These are phyloP conservation scores for Coemansia sp. DNA, from an alignment of 192 early-diverging fungal genomes.

Conservation along the genomic window DNA sequence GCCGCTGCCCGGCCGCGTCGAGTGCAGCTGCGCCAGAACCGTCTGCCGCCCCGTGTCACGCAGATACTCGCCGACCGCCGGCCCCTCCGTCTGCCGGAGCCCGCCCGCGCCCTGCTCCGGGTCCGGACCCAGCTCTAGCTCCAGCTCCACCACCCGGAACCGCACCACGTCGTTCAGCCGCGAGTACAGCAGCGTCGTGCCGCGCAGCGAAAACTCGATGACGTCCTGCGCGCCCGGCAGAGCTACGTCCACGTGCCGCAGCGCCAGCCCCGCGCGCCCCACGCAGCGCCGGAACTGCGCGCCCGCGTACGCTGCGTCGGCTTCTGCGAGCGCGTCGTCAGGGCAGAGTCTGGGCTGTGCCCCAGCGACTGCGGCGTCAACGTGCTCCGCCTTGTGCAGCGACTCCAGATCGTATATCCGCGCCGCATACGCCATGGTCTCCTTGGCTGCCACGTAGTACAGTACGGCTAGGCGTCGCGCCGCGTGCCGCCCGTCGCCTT, in stretches of 20 bases:
- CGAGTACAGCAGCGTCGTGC: conserved; percentile 47
- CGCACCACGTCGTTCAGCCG: conserved; percentile 50
- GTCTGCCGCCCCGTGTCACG: conserved; percentile 48
- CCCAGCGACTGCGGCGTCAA: conserved; percentile 10
- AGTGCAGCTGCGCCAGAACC: conserved; percentile 41
- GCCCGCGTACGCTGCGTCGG: conserved; percentile 37
- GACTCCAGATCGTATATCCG: conserved; percentile 49
- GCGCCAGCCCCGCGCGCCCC: conserved; percentile 23
- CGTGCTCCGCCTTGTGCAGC: conserved; percentile 17
- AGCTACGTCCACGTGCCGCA: conserved; percentile 23
- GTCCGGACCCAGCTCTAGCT: conserved; percentile 12
- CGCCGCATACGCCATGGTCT: conserved; percentile 29
- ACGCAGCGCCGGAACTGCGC: conserved; percentile 32
- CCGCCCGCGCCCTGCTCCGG: conserved; percentile 1
- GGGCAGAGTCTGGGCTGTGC: conserved; percentile 26
- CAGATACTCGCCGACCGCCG: conserved; percentile 36
- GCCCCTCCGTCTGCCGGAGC: conserved; percentile 32
- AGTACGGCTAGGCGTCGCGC: conserved; percentile 43
- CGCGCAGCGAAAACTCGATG: conserved; percentile 52
- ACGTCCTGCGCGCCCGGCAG: conserved; percentile 46
- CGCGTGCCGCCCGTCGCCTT: conserved; percentile 32
- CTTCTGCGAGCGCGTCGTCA: conserved; percentile 24
- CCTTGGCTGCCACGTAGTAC: conserved; percentile 40
- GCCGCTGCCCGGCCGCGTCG: conserved; percentile 35
- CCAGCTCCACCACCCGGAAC: conserved; percentile 43